phyloP scores from a whole-genome alignment of 148 eudicot species.

The Spergularia marina region DNA sequence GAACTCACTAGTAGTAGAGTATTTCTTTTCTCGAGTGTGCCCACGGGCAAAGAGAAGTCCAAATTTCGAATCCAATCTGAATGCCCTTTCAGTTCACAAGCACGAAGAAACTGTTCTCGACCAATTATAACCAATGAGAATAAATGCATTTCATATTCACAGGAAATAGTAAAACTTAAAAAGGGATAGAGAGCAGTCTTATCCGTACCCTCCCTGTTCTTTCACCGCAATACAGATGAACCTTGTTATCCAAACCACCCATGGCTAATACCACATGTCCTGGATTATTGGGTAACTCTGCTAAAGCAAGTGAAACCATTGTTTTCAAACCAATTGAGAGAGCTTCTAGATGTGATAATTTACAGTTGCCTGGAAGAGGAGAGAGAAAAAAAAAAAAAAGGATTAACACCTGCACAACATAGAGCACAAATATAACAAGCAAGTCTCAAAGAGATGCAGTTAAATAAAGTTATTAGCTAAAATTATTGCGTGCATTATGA shows the following conservation, averaged over 20 bases:
- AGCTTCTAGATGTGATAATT: constrained; percentile 57
- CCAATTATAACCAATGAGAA: constrained; percentile 23
- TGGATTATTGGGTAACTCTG: constrained; percentile 60
- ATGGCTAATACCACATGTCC: constrained; percentile 68
- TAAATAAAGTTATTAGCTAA: neutral
- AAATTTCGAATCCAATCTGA: constrained; percentile 94
- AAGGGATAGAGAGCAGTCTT: neutral
- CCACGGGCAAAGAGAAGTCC: constrained; percentile 84
- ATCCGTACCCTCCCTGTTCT: constrained; percentile 71
- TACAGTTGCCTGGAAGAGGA: constrained; percentile 57
- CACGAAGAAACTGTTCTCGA: constrained; percentile 61
- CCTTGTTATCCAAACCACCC: constrained; percentile 93
- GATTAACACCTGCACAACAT: constrained; percentile 1
- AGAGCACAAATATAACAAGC: constrained; percentile 2
- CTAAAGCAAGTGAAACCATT: constrained; percentile 85
- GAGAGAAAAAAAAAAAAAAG: constrained; percentile 4
- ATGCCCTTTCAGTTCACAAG: constrained; percentile 93
- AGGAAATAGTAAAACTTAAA: neutral
- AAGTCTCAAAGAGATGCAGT: neutral
- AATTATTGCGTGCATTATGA: neutral
- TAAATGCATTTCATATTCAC: constrained; percentile 7
- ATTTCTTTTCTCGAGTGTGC: constrained; percentile 39
- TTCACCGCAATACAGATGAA: constrained; percentile 83
- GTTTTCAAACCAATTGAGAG: constrained; percentile 71
- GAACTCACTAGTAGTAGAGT: constrained; percentile 77